Percentiles rank a stretch among this genome's conserved stretches.
phyloP scores from a whole-genome alignment of 345 rosid species.

The Carallia pectinifolia region DNA sequence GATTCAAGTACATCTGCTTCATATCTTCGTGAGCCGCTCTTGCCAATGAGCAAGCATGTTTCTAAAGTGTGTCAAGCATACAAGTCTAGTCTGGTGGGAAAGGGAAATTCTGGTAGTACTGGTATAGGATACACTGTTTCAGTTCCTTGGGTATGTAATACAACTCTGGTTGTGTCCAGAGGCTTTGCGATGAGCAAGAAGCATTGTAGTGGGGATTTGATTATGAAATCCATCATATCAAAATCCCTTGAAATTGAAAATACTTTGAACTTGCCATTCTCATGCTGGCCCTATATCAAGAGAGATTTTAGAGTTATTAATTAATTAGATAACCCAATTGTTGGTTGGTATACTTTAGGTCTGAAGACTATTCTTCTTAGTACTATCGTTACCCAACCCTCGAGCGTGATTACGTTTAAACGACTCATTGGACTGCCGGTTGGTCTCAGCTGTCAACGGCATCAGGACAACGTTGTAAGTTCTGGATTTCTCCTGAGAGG shows the following conservation, averaged over 20 bases:
- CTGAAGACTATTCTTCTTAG: no score
- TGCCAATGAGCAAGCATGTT: constrained; percentile 52
- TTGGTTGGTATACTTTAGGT: neutral
- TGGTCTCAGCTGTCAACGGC: no score
- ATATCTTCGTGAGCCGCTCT: constrained; percentile 30
- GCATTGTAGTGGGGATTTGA: constrained; percentile 29
- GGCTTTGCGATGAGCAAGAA: constrained; percentile 35
- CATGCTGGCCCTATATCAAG: constrained; percentile 60
- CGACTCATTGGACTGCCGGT: no score
- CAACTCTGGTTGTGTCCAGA: constrained; percentile 67
- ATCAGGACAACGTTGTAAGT: no score
- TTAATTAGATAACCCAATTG: constrained; percentile 27
- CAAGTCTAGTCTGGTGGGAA: constrained; percentile 44
- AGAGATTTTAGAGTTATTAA: constrained; percentile 39
- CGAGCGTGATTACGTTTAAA: no score
- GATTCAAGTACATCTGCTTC: constrained; percentile 26
- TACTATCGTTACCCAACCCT: no score
- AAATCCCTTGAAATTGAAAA: constrained; percentile 54
- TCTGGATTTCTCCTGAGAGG: no score
- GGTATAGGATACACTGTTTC: constrained; percentile 57
- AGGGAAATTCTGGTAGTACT: constrained; percentile 17
- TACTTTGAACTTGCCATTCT: constrained; percentile 58
- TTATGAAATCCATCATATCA: constrained; percentile 40
- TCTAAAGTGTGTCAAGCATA: constrained; percentile 59
- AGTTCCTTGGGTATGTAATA: constrained; percentile 80